Evolutionary conservation across 1,139 yeast genomes (phyloP).

Genomic region (Scheffersomyces lignicola): DNA sequence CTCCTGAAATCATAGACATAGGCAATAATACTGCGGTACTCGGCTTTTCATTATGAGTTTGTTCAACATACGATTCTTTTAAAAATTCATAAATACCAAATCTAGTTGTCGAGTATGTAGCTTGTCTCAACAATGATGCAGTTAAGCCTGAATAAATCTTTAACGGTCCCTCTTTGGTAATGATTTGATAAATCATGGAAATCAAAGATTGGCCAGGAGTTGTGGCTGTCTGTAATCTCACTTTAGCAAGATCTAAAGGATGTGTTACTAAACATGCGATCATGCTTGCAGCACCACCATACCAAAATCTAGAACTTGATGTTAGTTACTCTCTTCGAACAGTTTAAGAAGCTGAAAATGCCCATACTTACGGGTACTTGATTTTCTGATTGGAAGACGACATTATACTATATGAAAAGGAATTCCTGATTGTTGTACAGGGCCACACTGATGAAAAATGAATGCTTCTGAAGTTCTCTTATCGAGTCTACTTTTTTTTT

Average conservation of each 20-base stretch:
- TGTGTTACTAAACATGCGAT: slow-evolving; percentile 64
- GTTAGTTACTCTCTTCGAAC: neutral
- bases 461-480: no score
- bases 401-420: no score
- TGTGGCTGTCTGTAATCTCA: slow-evolving; percentile 74
- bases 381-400: slow-evolving; percentile 1
- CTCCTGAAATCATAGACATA: slow-evolving; percentile 82
- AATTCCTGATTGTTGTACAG: no score
- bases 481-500: no score
- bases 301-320: slow-evolving; percentile 31
- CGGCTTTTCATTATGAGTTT: slow-evolving; percentile 32
- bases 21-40: slow-evolving; percentile 56
- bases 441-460: no score
- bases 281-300: slow-evolving; percentile 65
- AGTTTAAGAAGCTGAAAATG: neutral
- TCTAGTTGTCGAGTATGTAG: slow-evolving; percentile 82
- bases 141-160: slow-evolving; percentile 78
- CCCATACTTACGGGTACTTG: slow-evolving; percentile 2
- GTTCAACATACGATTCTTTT: slow-evolving; percentile 54
- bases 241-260: slow-evolving; percentile 84
- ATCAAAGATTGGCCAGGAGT: slow-evolving; percentile 61
- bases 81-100: slow-evolving; percentile 80
- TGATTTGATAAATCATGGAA: slow-evolving; percentile 60
- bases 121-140: slow-evolving; percentile 82
- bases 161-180: slow-evolving; percentile 62